Base-by-base conservation (phyloP, 2,329 filamentous ascomycete genomes). In the Alternaria sp. region DNA sequence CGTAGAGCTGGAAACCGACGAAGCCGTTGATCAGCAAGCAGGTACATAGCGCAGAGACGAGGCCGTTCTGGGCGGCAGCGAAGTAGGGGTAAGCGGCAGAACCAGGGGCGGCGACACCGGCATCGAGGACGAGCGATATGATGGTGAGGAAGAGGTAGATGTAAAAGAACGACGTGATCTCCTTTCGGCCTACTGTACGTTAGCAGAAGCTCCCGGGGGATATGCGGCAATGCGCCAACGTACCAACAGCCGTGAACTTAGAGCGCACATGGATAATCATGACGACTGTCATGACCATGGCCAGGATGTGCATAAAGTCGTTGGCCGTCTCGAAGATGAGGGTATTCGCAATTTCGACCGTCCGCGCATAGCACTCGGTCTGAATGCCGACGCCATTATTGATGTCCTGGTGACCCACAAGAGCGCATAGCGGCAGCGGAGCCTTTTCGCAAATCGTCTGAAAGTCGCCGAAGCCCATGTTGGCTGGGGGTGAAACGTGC, bases 231-330 rank as follows among this genome's bases (percentile, higher is more conserved):
- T 51, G 53, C 57, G 60, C 53, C 28, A 45, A 81, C 91, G 60
- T 86, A 94, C 92, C 94, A 71, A 99, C 95, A 73, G 95, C 95
- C 22, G 95, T 99, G 80, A 99, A 99, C 82, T 99, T 99, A 73
- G 92, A 94, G 72, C 95, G 88, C 65, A 99, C 92, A 80, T 99
- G 95, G 66, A 99, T 85, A 64, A 99, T 93, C 95, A 99, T 99
- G 74, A 97, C 90, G 9, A 94, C 91, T 4, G 93, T 96, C 94
- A 99, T 97, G 71, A 89, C 84, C 61, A 99, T 84, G 14, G 94
- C 92, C 59, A 91, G 83, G 69, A 99, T 98, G 80, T 99, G 95
- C 82, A 95, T 92, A 75, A 94, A 93, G 64, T 92, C 92, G 22
- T 93, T 89, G 28, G 94, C 95, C 75, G 90, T 92, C 81, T 98